phyloP scores from a whole-genome alignment of 768 basidiomycete species.

The Auricularia sp. region DNA sequence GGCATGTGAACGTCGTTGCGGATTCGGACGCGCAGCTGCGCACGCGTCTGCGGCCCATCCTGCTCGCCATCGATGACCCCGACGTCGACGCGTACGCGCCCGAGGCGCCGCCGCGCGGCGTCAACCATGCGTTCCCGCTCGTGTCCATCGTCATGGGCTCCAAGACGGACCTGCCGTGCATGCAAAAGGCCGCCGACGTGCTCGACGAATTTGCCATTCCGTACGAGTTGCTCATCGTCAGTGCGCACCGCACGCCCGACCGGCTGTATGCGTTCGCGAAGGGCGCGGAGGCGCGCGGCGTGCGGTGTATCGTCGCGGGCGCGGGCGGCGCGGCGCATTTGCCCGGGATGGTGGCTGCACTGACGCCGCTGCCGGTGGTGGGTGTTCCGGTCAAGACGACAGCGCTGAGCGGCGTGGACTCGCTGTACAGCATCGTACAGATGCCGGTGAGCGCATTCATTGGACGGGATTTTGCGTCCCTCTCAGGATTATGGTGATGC shows the following conservation, averaged over 20 bases:
- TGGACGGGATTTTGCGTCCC: background rate
- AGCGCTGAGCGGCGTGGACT: constrained; percentile 89
- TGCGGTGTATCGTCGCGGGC: constrained; percentile 77
- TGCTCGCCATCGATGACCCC: constrained; percentile 38
- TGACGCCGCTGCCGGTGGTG: constrained; percentile 86
- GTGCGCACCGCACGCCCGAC: constrained; percentile 90
- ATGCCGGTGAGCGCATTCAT: constrained; percentile 71
- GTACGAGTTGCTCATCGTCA: constrained; percentile 91
- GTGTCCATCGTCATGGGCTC: constrained; percentile 98
- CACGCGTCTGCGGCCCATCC: constrained; percentile 58
- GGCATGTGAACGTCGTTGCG: constrained; percentile 86
- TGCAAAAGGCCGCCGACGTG: constrained; percentile 80
- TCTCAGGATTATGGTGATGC: background rate
- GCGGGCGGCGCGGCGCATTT: constrained; percentile 98
- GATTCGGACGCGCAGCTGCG: constrained; percentile 67
- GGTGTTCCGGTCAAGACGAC: constrained; percentile 97
- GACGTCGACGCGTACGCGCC: constrained; percentile 51
- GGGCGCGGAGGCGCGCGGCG: constrained; percentile 53
- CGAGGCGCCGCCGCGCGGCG: constrained; percentile 28
- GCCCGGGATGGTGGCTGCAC: constrained; percentile 95
- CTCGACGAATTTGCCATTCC: constrained; percentile 76
- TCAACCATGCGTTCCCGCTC: constrained; percentile 60
- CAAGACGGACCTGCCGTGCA: constrained; percentile 91
- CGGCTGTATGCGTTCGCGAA: constrained; percentile 75
- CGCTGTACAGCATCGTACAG: constrained; percentile 94